Evolutionary conservation across 148 eudicot genomes (phyloP).

Genomic region (Oxyria digyna): DNA sequence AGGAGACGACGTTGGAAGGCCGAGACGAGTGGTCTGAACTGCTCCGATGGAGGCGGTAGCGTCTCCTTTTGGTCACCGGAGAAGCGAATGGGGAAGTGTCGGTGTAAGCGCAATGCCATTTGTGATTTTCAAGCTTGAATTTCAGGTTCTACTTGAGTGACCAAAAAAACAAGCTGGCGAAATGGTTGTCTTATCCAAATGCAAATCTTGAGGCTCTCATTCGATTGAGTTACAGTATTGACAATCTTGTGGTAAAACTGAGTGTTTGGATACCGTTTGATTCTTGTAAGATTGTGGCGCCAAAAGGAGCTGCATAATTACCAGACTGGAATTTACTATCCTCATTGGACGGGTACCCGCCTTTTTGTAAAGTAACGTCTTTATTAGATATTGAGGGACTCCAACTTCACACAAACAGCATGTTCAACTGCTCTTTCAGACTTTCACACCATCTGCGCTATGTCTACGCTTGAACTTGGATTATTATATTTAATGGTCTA

Average conservation of each 20-base stretch:
- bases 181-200: background rate
- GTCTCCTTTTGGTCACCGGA: constrained; percentile 31
- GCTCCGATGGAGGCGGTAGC: constrained; percentile 38
- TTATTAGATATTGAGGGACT: too few species aligned
- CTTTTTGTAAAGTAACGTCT: too few species aligned
- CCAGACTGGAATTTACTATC: too few species aligned
- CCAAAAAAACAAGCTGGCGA: background rate
- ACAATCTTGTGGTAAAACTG: too few species aligned
- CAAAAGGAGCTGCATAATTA: too few species aligned
- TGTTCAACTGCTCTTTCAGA: background rate
- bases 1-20: constrained; percentile 51
- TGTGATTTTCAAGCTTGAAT: background rate
- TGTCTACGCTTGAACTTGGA: background rate
- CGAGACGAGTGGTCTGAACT: constrained; percentile 46
- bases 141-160: background rate
- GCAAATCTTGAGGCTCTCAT: background rate
- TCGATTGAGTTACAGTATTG: background rate
- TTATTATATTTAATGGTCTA: background rate
- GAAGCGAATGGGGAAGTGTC: background rate
- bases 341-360: too few species aligned
- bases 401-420: background rate
- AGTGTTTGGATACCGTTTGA: too few species aligned
- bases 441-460: background rate
- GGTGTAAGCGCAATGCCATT: background rate
- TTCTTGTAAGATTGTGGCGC: too few species aligned